Base-by-base conservation (phyloP, 345 rosid genomes). In the Eucalyptus urophylla region DNA sequence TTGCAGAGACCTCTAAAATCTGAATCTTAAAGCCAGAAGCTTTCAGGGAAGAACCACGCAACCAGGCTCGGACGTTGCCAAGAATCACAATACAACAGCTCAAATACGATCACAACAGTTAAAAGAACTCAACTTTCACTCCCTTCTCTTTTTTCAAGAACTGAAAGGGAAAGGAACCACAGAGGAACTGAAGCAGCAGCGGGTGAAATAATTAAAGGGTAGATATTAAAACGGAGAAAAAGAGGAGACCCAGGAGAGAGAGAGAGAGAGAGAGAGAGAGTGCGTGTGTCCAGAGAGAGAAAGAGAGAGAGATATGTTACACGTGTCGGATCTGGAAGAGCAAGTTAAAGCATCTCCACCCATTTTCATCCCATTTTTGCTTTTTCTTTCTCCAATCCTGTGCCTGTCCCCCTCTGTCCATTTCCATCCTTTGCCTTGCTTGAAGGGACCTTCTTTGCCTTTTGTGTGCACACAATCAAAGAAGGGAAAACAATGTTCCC, bases 331-430 rank as follows among this genome's bases (percentile, higher is more conserved):
- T 89, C 91, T 45, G 49, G 85, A 92, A 92, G 92, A 87, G 93
- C 93, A 89, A 86, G 90, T 86, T 88, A 87, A 87, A 92, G 94
- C 94, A 89, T 92, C 95, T 94, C 91, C 93, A 91, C 94, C 91
- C 92, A 45, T 89, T 89, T 65, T 58, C 87, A 83, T 62, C 85
- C 87, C 87, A 44, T 51, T 56, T 86, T 87, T 86, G 83, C 83
- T 65, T 89, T 31, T 76, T 19, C 86, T n/a, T 65, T 50, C 89
- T 83, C 88, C 76, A 89, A 80, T 27, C 88, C 86, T 11, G 25
- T 40, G 86, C 51, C 67, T 33, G 25, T 37, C 83, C 43, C 83
- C 43, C 83, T 51, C 86, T 80, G 13, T 51, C 53, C 47, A 50
- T 88, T 88, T 88, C 83, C 86, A 37, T 88, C 86, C 72, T 51